Evolutionary conservation across 2,329 filamentous ascomycete species (phyloP), one percentile per base, ranked within the genome.

Genomic region (Exophiala xenobiotica): DNA sequence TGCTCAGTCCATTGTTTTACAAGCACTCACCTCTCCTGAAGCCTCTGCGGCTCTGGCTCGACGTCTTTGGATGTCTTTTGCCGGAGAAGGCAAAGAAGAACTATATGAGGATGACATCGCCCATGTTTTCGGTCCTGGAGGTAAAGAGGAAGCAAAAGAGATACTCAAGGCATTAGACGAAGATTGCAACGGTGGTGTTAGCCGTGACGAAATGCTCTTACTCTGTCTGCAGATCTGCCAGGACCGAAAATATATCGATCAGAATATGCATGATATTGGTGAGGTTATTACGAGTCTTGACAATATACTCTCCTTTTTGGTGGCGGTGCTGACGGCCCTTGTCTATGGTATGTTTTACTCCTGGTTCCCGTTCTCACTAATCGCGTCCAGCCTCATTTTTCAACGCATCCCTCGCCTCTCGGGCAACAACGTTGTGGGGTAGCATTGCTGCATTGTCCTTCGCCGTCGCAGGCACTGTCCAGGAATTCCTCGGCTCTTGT

Each of bases 201-300:
- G 61, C 38, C 45, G 68, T 7, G 64, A 68, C 8, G 67, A 69
- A 48, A 69, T 69, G 67, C 46, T 65, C 27, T 60, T 63, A 9
- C 58, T 65, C 11, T 63, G 61, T 29, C 50, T 58, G 22, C 63
- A 67, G 20, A 57, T 65, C 11, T 62, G 62, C 19, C 38, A 54
- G 16, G 64, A 69, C 9, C 57, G 66, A 6, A 65, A 67, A 54
- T 60, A 61, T 29, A 60, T 67, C 23, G 62, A 63, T 12, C 58
- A 56, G 23, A 61, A 58, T 16, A 65, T 67, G 61, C 61, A 64
- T 46, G 67, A 69, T 47, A 65, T 63, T 46, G 61, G 63, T 16
- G 63, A 68, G 35, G 67, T 66, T 8, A 68, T 70, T 35, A 61
- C 60, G 7, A 65, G 66, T 3, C 62, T 70, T 2, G 66, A 68